These are phyloP conservation scores for Sporothrix dimorphospora DNA, from an alignment of 2,329 filamentous ascomycete genomes.

Conservation along the genomic window DNA sequence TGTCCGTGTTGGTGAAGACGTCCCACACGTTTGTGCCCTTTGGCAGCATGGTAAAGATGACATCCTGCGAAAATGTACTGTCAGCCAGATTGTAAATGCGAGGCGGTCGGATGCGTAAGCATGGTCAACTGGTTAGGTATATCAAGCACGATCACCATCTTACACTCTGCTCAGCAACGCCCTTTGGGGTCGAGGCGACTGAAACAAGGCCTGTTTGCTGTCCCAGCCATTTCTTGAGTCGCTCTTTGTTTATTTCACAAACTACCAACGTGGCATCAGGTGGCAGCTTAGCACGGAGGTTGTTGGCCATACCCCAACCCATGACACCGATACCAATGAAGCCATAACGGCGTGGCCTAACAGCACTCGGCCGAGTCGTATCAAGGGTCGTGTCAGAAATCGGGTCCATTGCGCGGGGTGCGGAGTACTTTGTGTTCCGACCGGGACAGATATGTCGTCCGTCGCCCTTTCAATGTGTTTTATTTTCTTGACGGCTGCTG, in stretches of 20 bases:
- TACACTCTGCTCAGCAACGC: neutral
- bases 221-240: neutral
- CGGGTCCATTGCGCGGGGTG: neutral
- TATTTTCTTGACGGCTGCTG: neutral
- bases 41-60: slow-evolving; percentile 19
- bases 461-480: neutral
- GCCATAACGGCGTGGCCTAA: slow-evolving; percentile 31
- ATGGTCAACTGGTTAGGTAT: too few relatives aligned
- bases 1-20: neutral
- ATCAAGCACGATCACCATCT: neutral
- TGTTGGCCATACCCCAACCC: slow-evolving; percentile 19
- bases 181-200: neutral
- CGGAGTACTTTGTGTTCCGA: neutral
- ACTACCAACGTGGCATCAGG: neutral
- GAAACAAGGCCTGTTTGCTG: neutral
- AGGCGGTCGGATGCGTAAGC: too few relatives aligned
- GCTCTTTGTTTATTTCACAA: slow-evolving; percentile 5
- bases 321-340: slow-evolving; percentile 20
- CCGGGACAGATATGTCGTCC: neutral
- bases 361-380: neutral
- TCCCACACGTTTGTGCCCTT: neutral
- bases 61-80: neutral
- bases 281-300: neutral
- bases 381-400: neutral
- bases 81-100: neutral